Conservation (phyloP, 805 yeast genomes). For the Candida oleophila region DNA sequence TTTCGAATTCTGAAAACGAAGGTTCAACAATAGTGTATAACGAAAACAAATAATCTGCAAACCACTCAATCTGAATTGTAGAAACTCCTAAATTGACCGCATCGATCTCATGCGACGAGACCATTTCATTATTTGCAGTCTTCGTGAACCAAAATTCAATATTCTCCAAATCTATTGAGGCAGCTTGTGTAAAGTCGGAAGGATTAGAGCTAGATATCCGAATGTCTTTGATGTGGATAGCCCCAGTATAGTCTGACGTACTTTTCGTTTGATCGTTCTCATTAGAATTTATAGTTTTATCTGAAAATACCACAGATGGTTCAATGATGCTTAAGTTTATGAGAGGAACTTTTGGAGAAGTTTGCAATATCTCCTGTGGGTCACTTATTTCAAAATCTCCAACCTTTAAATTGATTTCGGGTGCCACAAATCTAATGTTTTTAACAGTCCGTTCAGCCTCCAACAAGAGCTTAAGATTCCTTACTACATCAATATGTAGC, state of each 20-base stretch:
- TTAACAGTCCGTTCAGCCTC: conserved; percentile 30
- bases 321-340: conserved; percentile 30
- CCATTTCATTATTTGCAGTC: conserved; percentile 11
- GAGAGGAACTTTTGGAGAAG: conserved; percentile 24
- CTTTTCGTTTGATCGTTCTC: conserved; percentile 4
- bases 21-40: conserved; percentile 13
- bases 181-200: conserved; percentile 13
- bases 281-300: conserved; percentile 11
- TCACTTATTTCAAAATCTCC: conserved; percentile 27
- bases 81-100: conserved; percentile 7
- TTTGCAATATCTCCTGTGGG: conserved; percentile 22
- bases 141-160: conserved; percentile 37
- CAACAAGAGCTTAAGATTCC: conserved; percentile 36
- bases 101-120: conserved; percentile 8
- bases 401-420: conserved; percentile 39
- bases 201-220: conserved; percentile 25
- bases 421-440: conserved; percentile 50
- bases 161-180: conserved; percentile 21
- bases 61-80: conserved; percentile 20
- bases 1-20: conserved; percentile 16
- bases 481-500: conserved; percentile 60
- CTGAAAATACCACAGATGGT: conserved; percentile 33
- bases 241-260: conserved; percentile 18
- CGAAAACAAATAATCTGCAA: conserved; percentile 15
- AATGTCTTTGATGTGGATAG: conserved; percentile 31